phyloP scores from a whole-genome alignment of 768 basidiomycete genomes.

The Tubosaeta brunneosetosa region DNA sequence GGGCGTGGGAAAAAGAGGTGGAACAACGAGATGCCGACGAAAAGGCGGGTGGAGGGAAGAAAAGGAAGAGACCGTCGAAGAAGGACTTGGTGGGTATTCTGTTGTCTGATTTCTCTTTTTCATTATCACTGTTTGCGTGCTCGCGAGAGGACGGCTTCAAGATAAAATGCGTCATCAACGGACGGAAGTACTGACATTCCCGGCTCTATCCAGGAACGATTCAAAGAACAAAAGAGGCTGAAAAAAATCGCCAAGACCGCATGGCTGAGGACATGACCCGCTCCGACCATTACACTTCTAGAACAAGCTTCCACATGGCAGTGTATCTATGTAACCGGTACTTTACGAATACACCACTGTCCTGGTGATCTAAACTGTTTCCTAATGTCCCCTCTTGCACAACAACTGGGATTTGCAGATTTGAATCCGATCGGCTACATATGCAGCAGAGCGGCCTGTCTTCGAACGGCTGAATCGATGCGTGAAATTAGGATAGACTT shows the following conservation, averaged over 20 bases:
- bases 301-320: neutral
- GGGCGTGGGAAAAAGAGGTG: slow-evolving; percentile 71
- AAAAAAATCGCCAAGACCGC: slow-evolving; percentile 89
- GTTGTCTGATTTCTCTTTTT: slow-evolving; percentile 5
- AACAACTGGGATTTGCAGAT: too few relatives aligned
- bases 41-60: slow-evolving; percentile 57
- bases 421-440: too few relatives aligned
- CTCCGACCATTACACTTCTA: neutral
- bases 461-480: too few relatives aligned
- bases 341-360: neutral
- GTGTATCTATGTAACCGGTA: neutral
- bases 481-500: too few relatives aligned
- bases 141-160: slow-evolving; percentile 18
- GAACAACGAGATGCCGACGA: slow-evolving; percentile 43
- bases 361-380: neutral
- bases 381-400: too few relatives aligned
- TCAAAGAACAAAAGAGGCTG: slow-evolving; percentile 73
- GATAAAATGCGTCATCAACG: slow-evolving; percentile 14
- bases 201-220: slow-evolving; percentile 56
- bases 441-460: too few relatives aligned
- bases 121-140: slow-evolving; percentile 14
- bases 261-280: slow-evolving; percentile 61
- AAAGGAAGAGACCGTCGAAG: slow-evolving; percentile 75
- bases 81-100: slow-evolving; percentile 67
- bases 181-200: slow-evolving; percentile 24